Evolutionary conservation across 805 yeast species (phyloP), one percentile per base, ranked within the genome.

Genomic region (Ascoidea tarda): DNA sequence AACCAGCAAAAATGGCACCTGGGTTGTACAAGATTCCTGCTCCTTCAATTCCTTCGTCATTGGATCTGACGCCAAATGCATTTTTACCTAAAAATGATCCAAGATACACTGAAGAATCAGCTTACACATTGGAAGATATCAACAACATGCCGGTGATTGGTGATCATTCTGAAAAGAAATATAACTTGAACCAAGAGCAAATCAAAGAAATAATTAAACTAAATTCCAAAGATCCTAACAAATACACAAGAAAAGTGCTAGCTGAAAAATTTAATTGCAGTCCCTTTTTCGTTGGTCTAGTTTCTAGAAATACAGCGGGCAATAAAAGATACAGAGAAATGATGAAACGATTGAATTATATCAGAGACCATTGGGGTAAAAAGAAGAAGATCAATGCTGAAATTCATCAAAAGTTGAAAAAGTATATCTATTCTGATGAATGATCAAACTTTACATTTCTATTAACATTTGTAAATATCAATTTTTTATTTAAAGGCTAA

Each of bases 71-170:
- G 2, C 95, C 95, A 16, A 73, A 72, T 51, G 79, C 81, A 2
- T 87, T 87, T 63, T 65, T 87, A 53, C 88, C 93, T 8, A 57
- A 67, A 5, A 66, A 65, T 47, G 87, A 85, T 61, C 78, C 80
- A 47, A 75, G 93, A 58, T 71, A 73, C 51, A 67, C 64, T 2
- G 59, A 72, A 8, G 59, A 53, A 16, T 56, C 58, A 33, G 53
- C 55, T 16, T 61, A 64, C 45, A 70, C 67, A 10, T 76, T 77
- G 8, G 57, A 75, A 46, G 54, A 32, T 53, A 38, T 60, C 58
- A 55, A 70, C 16, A 51, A 53, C 16, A 65, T 69, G 58, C 79
- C 78, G 31, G 63, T 69, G 6, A 65, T 69, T 10, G 51, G 62
- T 31, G 59, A 60, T 12, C 60, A 69, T 21, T 60, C 63, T 48